These are phyloP conservation scores for Aegilops bicornis DNA, from an alignment of 176 grass and related monocot species.

Conservation along the genomic window DNA sequence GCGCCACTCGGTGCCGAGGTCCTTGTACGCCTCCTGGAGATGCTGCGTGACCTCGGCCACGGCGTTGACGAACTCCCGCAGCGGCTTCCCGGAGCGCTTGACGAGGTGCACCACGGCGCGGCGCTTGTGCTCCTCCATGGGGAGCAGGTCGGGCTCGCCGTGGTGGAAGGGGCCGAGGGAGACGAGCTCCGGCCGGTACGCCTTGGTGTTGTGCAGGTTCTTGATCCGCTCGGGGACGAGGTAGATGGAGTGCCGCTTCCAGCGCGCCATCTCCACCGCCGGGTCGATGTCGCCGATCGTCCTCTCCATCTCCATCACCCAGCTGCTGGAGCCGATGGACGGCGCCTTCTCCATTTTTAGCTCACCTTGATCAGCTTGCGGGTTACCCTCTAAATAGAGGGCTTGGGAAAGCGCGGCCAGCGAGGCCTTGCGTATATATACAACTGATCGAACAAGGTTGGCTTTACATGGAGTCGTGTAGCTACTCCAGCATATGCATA, in stretches of 20 bases:
- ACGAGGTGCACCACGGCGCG: slow-evolving; percentile 38
- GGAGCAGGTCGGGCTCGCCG: slow-evolving; percentile 15
- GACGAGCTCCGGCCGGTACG: slow-evolving; percentile 36
- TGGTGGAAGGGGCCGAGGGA: slow-evolving; percentile 61
- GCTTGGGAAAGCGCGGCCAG: too few species aligned
- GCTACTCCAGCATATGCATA: not conserved
- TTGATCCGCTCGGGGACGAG: slow-evolving; percentile 38
- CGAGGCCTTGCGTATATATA: too few species aligned
- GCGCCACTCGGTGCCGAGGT: slow-evolving; percentile 30
- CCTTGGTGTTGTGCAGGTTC: not conserved
- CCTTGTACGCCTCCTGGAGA: slow-evolving; percentile 25
- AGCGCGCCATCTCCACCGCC: slow-evolving; percentile 16
- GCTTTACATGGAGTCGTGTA: not conserved
- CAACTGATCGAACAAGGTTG: too few species aligned
- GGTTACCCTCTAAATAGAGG: not conserved
- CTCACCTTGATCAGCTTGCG: not conserved
- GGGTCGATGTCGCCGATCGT: slow-evolving; percentile 3
- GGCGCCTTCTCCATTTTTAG: not conserved
- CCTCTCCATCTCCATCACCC: slow-evolving; percentile 26
- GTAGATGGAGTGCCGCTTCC: slow-evolving; percentile 43
- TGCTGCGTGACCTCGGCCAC: slow-evolving; percentile 17
- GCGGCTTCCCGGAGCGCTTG: slow-evolving; percentile 15
- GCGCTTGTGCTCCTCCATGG: slow-evolving; percentile 66
- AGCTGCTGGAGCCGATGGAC: slow-evolving; percentile 2
- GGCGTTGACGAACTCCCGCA: slow-evolving; percentile 5